These are phyloP conservation scores for Globisporangium heterothallicum DNA, from an alignment of 352 stramenopile species.

Conservation along the genomic window DNA sequence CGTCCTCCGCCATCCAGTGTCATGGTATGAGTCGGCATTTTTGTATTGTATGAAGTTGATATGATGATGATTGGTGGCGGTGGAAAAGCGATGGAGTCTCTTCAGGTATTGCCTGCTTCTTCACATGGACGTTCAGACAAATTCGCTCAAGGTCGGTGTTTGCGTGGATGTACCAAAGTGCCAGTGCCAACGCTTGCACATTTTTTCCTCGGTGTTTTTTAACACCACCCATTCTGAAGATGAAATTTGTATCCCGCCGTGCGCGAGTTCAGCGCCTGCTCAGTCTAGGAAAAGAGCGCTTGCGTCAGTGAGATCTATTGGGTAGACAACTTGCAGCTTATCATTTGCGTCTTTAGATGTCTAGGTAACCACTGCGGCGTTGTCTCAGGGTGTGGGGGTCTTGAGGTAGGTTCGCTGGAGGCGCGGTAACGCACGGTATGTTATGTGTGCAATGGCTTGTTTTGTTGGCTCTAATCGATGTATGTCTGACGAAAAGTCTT, in stretches of 20 bases:
- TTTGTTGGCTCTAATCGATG: no score
- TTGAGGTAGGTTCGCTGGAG: no score
- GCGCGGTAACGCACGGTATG: no score
- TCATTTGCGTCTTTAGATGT: no score
- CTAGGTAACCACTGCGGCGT: no score
- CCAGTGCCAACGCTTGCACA: conserved; percentile 2
- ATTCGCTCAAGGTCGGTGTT: conserved; percentile 32
- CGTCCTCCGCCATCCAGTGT: background rate
- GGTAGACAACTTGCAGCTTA: no score
- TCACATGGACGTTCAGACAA: conserved; percentile 7
- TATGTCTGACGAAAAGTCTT: no score
- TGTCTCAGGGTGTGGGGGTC: no score
- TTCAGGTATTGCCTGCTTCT: conserved; percentile 5
- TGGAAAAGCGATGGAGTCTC: conserved; percentile 1
- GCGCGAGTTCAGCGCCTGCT: no score
- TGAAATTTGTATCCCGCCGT: conserved; percentile 25
- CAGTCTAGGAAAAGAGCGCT: background rate
- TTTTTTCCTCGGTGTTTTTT: conserved; percentile 78
- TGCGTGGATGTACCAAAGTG: conserved; percentile 8
- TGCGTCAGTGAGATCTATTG: no score
- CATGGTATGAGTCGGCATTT: background rate
- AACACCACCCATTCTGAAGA: conserved; percentile 69
- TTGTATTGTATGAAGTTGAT: background rate
- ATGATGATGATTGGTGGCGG: background rate
- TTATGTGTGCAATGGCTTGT: no score